Percentiles rank a stretch among this genome's conserved stretches.
Conservation (phyloP, 306 rosid species). For the Cucurbita moschata region DNA sequence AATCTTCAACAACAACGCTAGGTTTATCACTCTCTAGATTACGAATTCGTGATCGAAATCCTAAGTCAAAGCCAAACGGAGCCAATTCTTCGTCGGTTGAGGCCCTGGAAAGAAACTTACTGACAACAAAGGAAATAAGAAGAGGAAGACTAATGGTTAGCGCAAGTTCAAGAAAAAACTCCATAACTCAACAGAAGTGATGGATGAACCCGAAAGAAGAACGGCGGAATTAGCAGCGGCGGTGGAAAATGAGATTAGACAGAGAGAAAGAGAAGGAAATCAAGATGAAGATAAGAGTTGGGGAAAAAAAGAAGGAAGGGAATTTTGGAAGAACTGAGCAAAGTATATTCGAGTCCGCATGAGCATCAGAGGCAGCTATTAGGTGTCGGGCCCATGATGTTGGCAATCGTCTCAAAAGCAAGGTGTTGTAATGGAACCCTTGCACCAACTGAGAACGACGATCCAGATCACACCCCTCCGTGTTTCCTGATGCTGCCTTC, state of each 20-base stretch:
- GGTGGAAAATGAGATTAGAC: background rate
- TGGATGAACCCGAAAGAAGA: background rate
- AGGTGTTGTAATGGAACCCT: constrained; percentile 25
- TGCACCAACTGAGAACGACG: constrained; percentile 3
- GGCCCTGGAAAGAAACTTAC: constrained; percentile 18
- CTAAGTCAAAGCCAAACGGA: background rate
- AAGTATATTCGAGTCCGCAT: constrained; percentile 32
- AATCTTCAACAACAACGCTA: constrained; percentile 18
- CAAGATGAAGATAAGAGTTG: background rate
- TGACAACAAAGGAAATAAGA: constrained; percentile 23
- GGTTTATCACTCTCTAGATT: constrained; percentile 14
- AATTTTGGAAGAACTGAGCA: constrained; percentile 28
- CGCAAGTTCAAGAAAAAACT: constrained; percentile 27
- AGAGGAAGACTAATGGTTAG: constrained; percentile 27
- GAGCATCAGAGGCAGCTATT: background rate
- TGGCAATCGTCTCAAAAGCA: constrained; percentile 10
- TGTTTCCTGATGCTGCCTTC: background rate
- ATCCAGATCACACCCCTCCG: background rate
- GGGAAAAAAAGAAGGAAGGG: constrained; percentile 9
- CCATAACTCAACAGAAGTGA: constrained; percentile 22
- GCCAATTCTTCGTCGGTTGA: constrained; percentile 7
- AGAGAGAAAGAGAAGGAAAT: background rate
- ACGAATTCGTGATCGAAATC: constrained; percentile 14
- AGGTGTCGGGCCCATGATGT: constrained; percentile 27
- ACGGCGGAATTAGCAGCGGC: background rate